A percentile compares a stretch with the other conserved stretches of the same genome.
Conservation (phyloP, 176 grass and related monocot genomes). For the Calamus simplicifolius region DNA sequence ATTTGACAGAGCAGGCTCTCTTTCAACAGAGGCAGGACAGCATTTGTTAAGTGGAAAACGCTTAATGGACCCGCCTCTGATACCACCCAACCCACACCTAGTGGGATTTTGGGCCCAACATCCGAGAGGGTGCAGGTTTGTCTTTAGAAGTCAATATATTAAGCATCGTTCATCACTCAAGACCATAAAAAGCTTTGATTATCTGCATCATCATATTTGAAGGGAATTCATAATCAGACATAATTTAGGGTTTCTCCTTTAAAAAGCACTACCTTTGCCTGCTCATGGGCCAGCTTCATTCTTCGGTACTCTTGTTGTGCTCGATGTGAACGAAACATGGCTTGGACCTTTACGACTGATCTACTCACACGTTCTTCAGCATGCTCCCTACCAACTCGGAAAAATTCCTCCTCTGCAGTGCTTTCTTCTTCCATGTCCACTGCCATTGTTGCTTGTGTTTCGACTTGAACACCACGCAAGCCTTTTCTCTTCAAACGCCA, state of each 20-base stretch:
- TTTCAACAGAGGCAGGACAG: neutral
- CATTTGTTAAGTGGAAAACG: no score
- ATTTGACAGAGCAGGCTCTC: neutral
- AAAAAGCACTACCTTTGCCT: conserved; percentile 51
- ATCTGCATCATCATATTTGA: no score
- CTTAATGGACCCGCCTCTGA: no score
- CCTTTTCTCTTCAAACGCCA: conserved; percentile 91
- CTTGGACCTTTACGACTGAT: conserved; percentile 76
- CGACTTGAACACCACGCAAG: conserved; percentile 69
- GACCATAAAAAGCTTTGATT: no score
- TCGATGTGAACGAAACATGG: conserved; percentile 82
- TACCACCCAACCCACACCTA: neutral
- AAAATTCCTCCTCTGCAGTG: conserved; percentile 89
- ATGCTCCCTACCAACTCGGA: conserved; percentile 56
- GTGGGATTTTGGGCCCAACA: neutral
- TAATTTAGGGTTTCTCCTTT: neutral
- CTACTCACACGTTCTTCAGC: conserved; percentile 74
- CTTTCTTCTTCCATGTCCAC: conserved; percentile 41
- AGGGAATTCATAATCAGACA: no score
- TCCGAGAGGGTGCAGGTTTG: no score
- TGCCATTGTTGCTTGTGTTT: conserved; percentile 47
- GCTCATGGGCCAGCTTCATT: conserved; percentile 72
- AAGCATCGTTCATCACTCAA: no score
- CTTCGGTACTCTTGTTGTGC: conserved; percentile 93
- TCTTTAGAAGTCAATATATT: no score